A percentile compares a stretch with the other conserved stretches of the same genome.
phyloP scores from a whole-genome alignment of 2,329 filamentous ascomycete species.

The Chalara sp. region DNA sequence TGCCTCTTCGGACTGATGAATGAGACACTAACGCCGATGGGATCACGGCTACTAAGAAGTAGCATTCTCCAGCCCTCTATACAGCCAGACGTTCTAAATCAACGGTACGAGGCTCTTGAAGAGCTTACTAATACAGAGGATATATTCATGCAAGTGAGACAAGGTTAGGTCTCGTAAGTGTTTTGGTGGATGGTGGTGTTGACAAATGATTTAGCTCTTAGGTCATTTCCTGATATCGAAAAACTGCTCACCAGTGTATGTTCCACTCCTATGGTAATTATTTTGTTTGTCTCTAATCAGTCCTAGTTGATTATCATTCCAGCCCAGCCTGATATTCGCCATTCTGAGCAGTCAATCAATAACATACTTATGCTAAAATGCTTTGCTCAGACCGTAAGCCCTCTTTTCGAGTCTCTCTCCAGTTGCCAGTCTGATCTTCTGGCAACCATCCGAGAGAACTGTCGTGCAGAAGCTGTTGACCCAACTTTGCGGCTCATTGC shows the following conservation, averaged over 20 bases:
- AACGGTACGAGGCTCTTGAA: conserved; percentile 74
- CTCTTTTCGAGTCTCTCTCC: conserved; percentile 61
- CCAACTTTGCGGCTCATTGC: conserved; percentile 60
- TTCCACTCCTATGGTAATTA: conserved; percentile 1
- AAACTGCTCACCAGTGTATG: conserved; percentile 67
- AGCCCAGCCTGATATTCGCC: conserved; percentile 55
- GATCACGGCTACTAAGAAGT: conserved; percentile 71
- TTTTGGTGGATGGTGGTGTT: too few relatives aligned
- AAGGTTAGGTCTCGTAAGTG: conserved; percentile 40
- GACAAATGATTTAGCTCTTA: conserved; percentile 47
- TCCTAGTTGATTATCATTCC: conserved; percentile 69
- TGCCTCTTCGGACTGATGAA: conserved; percentile 83
- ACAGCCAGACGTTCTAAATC: conserved; percentile 55
- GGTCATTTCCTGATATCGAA: conserved; percentile 71
- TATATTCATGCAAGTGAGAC: conserved; percentile 71
- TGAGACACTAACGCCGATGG: conserved; percentile 82
- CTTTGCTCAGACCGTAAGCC: conserved; percentile 63
- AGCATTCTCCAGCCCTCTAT: conserved; percentile 89
- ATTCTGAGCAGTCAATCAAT: conserved; percentile 77
- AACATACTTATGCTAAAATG: conserved; percentile 81
- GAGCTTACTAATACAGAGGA: conserved; percentile 78
- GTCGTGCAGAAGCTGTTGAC: conserved; percentile 53
- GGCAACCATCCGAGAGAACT: conserved; percentile 61
- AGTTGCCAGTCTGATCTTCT: conserved; percentile 60
- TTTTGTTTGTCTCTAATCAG: conserved; percentile 12